A percentile compares a stretch with the other conserved stretches of the same genome.
phyloP scores from a whole-genome alignment of 805 yeast genomes.

The Wickerhamiella alocasiicola region DNA sequence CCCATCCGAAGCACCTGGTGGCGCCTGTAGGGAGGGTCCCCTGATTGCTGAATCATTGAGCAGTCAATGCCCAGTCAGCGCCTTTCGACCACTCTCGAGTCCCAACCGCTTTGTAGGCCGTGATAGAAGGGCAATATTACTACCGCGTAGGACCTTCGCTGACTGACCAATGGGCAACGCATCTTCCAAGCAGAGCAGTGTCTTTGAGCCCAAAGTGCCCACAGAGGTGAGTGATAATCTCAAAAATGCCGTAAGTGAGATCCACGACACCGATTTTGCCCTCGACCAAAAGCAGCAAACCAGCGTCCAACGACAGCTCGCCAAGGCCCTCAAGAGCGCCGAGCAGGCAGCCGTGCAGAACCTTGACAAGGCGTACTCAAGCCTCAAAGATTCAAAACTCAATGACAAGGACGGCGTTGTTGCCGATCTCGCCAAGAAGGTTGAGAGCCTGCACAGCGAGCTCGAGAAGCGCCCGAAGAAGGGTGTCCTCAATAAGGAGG shows the following conservation, averaged over 20 bases:
- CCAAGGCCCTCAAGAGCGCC: slow-evolving; percentile 10
- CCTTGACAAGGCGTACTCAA: slow-evolving; percentile 3
- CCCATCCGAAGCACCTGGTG: too few species aligned
- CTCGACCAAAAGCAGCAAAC: slow-evolving; percentile 9
- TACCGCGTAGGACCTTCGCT: slow-evolving; percentile 19
- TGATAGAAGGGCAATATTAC: slow-evolving; percentile 23
- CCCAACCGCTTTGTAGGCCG: neutral
- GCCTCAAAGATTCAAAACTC: slow-evolving; percentile 1
- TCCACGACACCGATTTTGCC: slow-evolving; percentile 17
- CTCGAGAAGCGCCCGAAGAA: slow-evolving; percentile 25
- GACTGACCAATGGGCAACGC: slow-evolving; percentile 24
- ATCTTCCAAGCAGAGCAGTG: slow-evolving; percentile 19
- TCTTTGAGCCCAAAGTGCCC: slow-evolving; percentile 26
- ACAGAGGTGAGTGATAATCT: slow-evolving; percentile 26
- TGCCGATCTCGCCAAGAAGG: slow-evolving; percentile 10
- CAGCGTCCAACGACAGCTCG: slow-evolving; percentile 5
- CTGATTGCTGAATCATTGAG: too few species aligned
- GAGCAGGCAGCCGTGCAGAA: slow-evolving; percentile 4
- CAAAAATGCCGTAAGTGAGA: slow-evolving; percentile 25
- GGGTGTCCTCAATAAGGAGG: slow-evolving; percentile 23
- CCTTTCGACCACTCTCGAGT: too few species aligned
- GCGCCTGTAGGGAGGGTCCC: too few species aligned
- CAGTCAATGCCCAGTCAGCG: too few species aligned
- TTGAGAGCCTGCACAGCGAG: slow-evolving; percentile 24
- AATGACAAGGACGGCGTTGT: neutral